Base-by-base conservation (phyloP, 106 monocot species). In the Dactylorhiza incarnata region DNA sequence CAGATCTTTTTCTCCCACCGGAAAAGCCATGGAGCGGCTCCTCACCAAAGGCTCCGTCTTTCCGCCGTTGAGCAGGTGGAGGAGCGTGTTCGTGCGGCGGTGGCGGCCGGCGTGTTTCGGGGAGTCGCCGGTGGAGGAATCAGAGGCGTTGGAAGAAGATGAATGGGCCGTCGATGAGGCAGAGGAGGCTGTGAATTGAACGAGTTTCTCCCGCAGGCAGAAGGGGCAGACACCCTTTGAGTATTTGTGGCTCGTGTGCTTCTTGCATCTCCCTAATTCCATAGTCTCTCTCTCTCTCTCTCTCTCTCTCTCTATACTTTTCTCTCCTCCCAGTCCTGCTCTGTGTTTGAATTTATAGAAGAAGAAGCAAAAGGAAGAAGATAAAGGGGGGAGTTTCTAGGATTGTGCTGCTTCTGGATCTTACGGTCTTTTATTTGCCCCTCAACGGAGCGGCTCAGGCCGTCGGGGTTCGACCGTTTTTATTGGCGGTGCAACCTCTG, bases 211-310 rank as follows among this genome's bases (percentile, higher is more conserved):
- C 25, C 83, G 67, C 3, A 89, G 74, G 77, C 89, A 89, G 69
- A 29, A 84, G n/a, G 89, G 89, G 67, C 89, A 89, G 0, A 89
- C 86, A 11, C 89, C 89, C 63, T 63, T 89, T 14, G 84, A 79
- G 61, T 84, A 74, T 62, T 81, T 76, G 76, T 89, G 83, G 37
- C 78, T 81, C 68, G 79, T 76, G 49, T 89, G 89, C 73, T 48
- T 79, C 74, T 72, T 83, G 83, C 89, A 89, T 7, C 81, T 68
- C 14, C 73, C 75, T 11, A 29, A 29, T 29, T 83, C 85, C 72
- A 75, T 29, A 29, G 0, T 75, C 11, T 83, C 52, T 68, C 65
- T 13, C 0, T 73, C 24, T 75, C 66, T 78, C n/a, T 37, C 25
- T 71, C 15, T 17, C 20, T 15, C n/a, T n/a, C n/a, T n/a, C n/a